Percentiles rank a stretch among this genome's conserved stretches.
These are phyloP conservation scores for Monilinia aucupariae DNA, from an alignment of 2,329 filamentous ascomycete genomes.

Conservation along the genomic window DNA sequence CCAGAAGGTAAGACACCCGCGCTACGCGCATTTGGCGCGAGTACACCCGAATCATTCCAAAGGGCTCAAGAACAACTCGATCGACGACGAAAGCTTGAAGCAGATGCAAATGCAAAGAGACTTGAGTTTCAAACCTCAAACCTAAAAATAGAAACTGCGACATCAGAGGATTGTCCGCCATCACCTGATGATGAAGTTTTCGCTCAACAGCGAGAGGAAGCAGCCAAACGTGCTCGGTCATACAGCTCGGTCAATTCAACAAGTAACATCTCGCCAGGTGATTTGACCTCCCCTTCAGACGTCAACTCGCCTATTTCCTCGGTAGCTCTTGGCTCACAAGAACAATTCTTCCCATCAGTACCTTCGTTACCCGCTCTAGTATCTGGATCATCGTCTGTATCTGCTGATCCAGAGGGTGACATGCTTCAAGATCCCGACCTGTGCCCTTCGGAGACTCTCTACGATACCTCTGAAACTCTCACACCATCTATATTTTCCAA, in stretches of 20 bases:
- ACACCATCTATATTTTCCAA: conserved; percentile 31
- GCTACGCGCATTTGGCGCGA: conserved; percentile 37
- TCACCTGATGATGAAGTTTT: conserved; percentile 44
- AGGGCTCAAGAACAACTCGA: conserved; percentile 35
- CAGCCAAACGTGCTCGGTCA: conserved; percentile 28
- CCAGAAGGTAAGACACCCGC: conserved; percentile 38
- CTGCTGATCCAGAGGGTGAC: conserved; percentile 57
- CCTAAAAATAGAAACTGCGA: conserved; percentile 3
- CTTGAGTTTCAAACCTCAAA: conserved; percentile 24
- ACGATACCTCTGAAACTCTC: conserved; percentile 29
- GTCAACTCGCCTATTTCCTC: conserved; percentile 38
- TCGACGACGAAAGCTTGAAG: conserved; percentile 35
- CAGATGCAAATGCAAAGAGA: conserved; percentile 35
- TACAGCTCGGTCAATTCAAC: conserved; percentile 33
- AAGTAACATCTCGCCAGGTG: conserved; percentile 40
- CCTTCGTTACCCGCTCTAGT: conserved; percentile 58
- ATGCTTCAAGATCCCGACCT: conserved; percentile 47
- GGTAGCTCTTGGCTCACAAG: conserved; percentile 42
- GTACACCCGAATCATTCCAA: conserved; percentile 40
- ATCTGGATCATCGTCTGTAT: conserved; percentile 60
- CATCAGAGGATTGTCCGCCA: conserved; percentile 38
- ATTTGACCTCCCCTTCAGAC: conserved; percentile 16
- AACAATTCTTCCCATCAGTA: conserved; percentile 49
- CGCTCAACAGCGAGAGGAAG: conserved; percentile 23
- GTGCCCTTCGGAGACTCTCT: conserved; percentile 40